Percentiles rank a stretch among this genome's conserved stretches.
Evolutionary conservation across 257 asterid genomes (phyloP).

Genomic region (Linderniella brevidens): DNA sequence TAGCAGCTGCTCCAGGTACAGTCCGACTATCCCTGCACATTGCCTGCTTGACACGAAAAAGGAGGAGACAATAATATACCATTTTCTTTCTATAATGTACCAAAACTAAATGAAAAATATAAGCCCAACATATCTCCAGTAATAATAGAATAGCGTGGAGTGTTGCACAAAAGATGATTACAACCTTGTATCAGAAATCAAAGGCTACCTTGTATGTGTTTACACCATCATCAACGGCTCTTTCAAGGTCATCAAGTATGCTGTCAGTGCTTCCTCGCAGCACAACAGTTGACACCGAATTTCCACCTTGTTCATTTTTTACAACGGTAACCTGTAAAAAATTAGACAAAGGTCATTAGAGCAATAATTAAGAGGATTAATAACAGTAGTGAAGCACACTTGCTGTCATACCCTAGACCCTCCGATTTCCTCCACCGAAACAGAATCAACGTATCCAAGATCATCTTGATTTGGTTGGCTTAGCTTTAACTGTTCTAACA

Average conservation of each 20-base stretch:
- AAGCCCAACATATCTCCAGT: no score
- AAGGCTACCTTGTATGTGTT: conserved; percentile 68
- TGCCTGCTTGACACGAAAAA: conserved; percentile 33
- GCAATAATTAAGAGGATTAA: conserved; percentile 4
- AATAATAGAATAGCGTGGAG: background rate
- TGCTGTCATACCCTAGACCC: conserved; percentile 64
- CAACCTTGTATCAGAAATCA: background rate
- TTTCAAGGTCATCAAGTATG: conserved; percentile 89
- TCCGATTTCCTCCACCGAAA: conserved; percentile 96
- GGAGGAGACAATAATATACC: no score
- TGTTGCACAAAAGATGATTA: background rate
- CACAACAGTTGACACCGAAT: conserved; percentile 77
- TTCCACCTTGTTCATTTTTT: conserved; percentile 92
- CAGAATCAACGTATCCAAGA: conserved; percentile 88
- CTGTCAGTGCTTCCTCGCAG: conserved; percentile 95
- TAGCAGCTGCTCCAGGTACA: conserved; percentile 95
- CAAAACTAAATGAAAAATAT: no score
- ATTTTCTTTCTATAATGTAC: no score
- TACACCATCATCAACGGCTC: conserved; percentile 94
- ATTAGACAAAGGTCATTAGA: conserved; percentile 9
- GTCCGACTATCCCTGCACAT: conserved; percentile 95
- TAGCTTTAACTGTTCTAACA: conserved; percentile 60
- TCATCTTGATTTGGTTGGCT: conserved; percentile 78
- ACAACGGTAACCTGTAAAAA: conserved; percentile 75
- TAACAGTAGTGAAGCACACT: background rate